phyloP scores from a whole-genome alignment of 177 flowering plant species.

The Vitis hybrid region DNA sequence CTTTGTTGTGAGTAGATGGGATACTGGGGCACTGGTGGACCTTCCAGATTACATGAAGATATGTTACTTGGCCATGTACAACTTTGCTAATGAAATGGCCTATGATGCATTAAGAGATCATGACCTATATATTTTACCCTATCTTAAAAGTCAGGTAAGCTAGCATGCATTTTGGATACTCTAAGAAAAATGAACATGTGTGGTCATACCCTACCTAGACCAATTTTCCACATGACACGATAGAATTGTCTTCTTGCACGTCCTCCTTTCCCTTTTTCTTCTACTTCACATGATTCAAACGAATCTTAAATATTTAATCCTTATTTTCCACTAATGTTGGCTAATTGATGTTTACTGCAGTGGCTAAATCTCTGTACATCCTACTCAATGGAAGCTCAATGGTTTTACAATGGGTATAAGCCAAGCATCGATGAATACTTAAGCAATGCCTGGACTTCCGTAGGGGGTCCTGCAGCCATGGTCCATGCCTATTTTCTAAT shows the following conservation, averaged over 20 bases:
- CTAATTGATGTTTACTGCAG: too few relatives aligned
- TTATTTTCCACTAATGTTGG: too few relatives aligned
- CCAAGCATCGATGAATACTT: constrained; percentile 38
- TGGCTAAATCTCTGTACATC: constrained; percentile 21
- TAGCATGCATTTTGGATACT: too few relatives aligned
- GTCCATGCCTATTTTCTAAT: constrained; percentile 17
- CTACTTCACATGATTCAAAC: too few relatives aligned
- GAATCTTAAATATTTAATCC: too few relatives aligned
- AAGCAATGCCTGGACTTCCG: constrained; percentile 29
- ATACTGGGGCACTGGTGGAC: constrained; percentile 9
- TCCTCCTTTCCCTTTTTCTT: too few relatives aligned
- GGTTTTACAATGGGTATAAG: constrained; percentile 25
- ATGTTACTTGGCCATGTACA: constrained; percentile 24
- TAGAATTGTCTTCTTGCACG: too few relatives aligned
- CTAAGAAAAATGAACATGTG: too few relatives aligned
- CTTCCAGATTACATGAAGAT: constrained; percentile 23
- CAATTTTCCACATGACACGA: too few relatives aligned
- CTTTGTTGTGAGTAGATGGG: constrained; percentile 19
- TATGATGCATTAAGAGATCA: constrained; percentile 9
- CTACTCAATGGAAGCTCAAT: constrained; percentile 30
- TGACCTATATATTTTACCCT: constrained; percentile 9
- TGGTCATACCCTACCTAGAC: too few relatives aligned
- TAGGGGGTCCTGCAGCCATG: constrained; percentile 24
- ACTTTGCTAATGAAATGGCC: constrained; percentile 19
- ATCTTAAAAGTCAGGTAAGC: constrained; percentile 24